Percentiles rank a stretch among this genome's conserved stretches.
Evolutionary conservation across 257 asterid genomes (phyloP).

Genomic region (Solanum sejunctum): DNA sequence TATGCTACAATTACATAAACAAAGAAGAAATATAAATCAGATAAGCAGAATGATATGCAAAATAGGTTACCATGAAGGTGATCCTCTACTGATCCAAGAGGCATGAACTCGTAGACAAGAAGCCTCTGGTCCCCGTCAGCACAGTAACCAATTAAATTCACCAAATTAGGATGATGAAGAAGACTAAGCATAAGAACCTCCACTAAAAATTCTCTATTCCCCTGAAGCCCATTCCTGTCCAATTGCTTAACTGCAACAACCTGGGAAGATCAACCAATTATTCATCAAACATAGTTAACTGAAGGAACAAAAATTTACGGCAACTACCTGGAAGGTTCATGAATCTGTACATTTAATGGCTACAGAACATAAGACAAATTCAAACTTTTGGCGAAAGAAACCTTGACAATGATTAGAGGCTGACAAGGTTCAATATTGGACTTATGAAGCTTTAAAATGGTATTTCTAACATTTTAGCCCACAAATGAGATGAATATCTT

Average conservation of each 20-base stretch:
- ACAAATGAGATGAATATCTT: not conserved
- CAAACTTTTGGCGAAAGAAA: not conserved
- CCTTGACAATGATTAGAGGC: not conserved
- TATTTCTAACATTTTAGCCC: not conserved
- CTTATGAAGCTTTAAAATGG: not conserved
- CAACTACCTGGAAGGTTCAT: not conserved
- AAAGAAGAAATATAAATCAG: not conserved
- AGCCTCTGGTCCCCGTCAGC: slow-evolving; percentile 99
- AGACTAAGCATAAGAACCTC: slow-evolving; percentile 99
- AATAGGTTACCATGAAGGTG: slow-evolving; percentile 75
- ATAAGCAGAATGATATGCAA: not conserved
- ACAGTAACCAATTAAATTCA: slow-evolving; percentile 85
- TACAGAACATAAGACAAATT: not conserved
- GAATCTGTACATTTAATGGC: not conserved
- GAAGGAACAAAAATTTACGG: not conserved
- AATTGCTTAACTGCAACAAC: slow-evolving; percentile 92
- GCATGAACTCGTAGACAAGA: slow-evolving; percentile 95
- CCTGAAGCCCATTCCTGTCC: slow-evolving; percentile 98
- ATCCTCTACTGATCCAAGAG: slow-evolving; percentile 94
- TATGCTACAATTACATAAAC: not conserved
- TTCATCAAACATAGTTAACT: not conserved
- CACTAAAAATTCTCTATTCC: slow-evolving; percentile 89
- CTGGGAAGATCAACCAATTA: slow-evolving; percentile 27
- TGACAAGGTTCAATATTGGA: not conserved
- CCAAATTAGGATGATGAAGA: slow-evolving; percentile 90